phyloP scores from a whole-genome alignment of 2,329 filamentous ascomycete species.

The Beauveria sp. region DNA sequence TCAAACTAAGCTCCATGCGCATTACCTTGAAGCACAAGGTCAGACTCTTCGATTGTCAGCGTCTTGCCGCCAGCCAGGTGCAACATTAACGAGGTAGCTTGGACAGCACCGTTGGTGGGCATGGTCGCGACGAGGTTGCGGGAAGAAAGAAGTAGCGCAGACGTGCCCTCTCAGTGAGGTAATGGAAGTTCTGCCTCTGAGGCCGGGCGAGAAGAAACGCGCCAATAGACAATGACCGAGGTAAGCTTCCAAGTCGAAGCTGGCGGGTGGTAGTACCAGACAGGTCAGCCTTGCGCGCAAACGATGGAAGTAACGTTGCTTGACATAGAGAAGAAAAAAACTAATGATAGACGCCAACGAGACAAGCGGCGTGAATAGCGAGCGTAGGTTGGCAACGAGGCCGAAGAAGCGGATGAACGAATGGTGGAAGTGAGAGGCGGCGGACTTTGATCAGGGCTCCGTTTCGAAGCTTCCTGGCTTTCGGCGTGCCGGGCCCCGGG shows the following conservation, averaged over 20 bases:
- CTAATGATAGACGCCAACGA: too few species aligned
- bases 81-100: neutral
- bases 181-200: neutral
- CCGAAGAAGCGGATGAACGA: neutral
- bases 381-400: neutral
- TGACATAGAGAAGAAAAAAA: neutral
- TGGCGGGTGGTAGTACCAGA: neutral
- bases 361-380: neutral
- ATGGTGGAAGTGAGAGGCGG: neutral
- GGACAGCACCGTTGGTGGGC: constrained; percentile 1
- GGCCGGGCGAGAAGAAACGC: neutral
- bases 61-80: neutral
- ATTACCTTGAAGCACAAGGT: constrained; percentile 8
- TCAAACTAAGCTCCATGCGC: neutral
- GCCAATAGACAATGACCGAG: neutral
- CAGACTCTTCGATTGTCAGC: neutral
- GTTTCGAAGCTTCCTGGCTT: neutral
- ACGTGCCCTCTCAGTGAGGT: neutral
- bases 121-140: neutral
- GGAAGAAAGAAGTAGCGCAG: neutral
- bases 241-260: neutral
- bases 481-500: constrained; percentile 8
- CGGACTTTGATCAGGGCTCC: neutral
- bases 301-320: neutral
- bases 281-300: neutral